Percentiles rank a stretch among this genome's conserved stretches.
phyloP scores from a whole-genome alignment of 2,329 filamentous ascomycete genomes.

The Fusarium nurragi region DNA sequence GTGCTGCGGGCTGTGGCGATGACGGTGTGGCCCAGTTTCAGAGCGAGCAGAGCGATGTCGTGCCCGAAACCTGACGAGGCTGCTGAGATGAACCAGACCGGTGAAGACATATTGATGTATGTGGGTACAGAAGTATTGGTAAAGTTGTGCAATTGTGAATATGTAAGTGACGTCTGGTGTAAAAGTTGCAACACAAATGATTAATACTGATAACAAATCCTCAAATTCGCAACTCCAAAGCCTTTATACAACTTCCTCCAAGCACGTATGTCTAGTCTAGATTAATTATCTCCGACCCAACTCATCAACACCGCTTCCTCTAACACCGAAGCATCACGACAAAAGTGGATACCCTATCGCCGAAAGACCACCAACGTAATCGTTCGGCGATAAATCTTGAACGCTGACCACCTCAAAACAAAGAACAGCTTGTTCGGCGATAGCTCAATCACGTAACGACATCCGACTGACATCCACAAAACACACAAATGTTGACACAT shows the following conservation, averaged over 20 bases:
- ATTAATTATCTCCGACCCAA: slow-evolving; percentile 14
- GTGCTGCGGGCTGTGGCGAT: slow-evolving; percentile 60
- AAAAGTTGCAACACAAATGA: background rate
- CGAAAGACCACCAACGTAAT: slow-evolving; percentile 9
- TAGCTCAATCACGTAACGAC: background rate
- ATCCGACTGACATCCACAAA: background rate
- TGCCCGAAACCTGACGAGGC: slow-evolving; percentile 62
- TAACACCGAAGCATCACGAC: background rate
- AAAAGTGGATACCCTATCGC: slow-evolving; percentile 19
- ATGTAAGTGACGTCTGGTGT: background rate
- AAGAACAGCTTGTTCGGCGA: background rate
- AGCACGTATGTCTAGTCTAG: background rate
- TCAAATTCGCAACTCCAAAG: background rate
- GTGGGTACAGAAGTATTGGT: background rate
- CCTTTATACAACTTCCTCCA: background rate
- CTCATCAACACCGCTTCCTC: background rate
- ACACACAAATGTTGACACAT: background rate
- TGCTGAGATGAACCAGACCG: slow-evolving; percentile 64
- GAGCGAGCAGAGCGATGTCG: slow-evolving; percentile 54
- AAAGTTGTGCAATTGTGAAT: background rate
- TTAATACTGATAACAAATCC: background rate
- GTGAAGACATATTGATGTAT: slow-evolving; percentile 24
- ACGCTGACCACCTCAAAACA: background rate
- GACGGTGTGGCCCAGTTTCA: slow-evolving; percentile 59
- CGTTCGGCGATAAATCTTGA: slow-evolving; percentile 17